Percentiles rank a stretch among this genome's conserved stretches.
Conservation (phyloP, 306 rosid genomes). For the Rosa chinensis region DNA sequence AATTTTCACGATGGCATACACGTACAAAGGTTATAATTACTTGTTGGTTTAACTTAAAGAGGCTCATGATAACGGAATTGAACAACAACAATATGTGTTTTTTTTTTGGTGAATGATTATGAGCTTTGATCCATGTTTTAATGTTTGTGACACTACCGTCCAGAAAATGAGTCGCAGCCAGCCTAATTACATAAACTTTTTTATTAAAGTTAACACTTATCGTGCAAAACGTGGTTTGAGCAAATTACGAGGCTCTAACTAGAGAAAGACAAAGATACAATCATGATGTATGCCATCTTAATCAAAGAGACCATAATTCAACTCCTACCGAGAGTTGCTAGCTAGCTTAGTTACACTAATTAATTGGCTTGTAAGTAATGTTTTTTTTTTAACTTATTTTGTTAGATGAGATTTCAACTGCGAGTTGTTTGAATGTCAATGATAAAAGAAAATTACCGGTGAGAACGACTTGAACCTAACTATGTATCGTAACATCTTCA, state of each 20-base stretch:
- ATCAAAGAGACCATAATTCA: not conserved
- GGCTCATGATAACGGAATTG: constrained; percentile 29
- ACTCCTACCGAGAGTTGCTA: not conserved
- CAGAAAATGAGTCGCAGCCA: not conserved
- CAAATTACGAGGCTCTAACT: not conserved
- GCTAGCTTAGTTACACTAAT: no score
- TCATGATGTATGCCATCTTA: not conserved
- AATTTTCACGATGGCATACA: not conserved
- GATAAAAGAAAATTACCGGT: not conserved
- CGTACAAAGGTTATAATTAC: not conserved
- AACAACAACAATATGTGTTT: constrained; percentile 1
- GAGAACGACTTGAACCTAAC: not conserved
- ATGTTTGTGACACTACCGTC: not conserved
- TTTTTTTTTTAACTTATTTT: no score
- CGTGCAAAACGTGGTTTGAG: not conserved
- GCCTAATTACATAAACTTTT: not conserved
- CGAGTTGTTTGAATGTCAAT: not conserved
- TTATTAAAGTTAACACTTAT: not conserved
- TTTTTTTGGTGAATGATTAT: not conserved
- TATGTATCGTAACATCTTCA: not conserved
- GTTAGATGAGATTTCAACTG: not conserved
- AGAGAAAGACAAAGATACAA: not conserved
- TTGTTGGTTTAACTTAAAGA: constrained; percentile 6
- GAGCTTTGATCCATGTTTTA: not conserved
- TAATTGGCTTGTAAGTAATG: not conserved